Evolutionary conservation across 2,329 filamentous ascomycete species (phyloP), one percentile per base, ranked within the genome.

Genomic region (Scedosporium boydii): DNA sequence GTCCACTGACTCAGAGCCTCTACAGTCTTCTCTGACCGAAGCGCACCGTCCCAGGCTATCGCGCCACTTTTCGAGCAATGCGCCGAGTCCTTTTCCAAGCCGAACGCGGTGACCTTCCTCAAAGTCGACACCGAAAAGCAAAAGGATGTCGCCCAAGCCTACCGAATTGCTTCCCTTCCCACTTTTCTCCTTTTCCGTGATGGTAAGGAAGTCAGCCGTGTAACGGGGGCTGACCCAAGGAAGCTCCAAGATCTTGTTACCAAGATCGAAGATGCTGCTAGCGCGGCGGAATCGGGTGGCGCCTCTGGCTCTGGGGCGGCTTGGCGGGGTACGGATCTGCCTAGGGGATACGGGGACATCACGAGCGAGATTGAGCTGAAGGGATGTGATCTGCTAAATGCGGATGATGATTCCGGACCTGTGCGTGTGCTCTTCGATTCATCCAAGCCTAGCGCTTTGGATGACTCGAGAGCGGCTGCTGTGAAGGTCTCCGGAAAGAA

Each of bases 141-240:
- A 72, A 80, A 85, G 69, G 86, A 90, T 44, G 84, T 98, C 66
- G 85, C 90, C 16, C 72, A 83, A 64, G 84, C 86, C 67, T 95
- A 96, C 77, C 79, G 80, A 66, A 81, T 98, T 70, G 87, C 85
- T 21, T 83, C 85, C 75, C 87, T 93, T 71, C 95, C 95, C 7
- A 96, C 93, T n/a, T 96, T 98, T 74, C 83, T 98, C 70, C 82
- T 97, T 69, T 96, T 91, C 79, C 88, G 88, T 69, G 82, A 88
- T 70, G 88, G 87, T 68, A 80, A 85, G 66, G 78, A 61, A 53
- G 26, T 58, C 10, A 53, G 88, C 60, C 88, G 85, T 69, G 83
- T 95, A 64, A 81, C 84, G 71, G 93, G 92, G 55, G 90, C 90
- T 58, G 85, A 96, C 72, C 82, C 85, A 14, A 76, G 80, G 63